Conservation (phyloP, 2,329 filamentous ascomycete species). For the Pseudocercospora ulei region DNA sequence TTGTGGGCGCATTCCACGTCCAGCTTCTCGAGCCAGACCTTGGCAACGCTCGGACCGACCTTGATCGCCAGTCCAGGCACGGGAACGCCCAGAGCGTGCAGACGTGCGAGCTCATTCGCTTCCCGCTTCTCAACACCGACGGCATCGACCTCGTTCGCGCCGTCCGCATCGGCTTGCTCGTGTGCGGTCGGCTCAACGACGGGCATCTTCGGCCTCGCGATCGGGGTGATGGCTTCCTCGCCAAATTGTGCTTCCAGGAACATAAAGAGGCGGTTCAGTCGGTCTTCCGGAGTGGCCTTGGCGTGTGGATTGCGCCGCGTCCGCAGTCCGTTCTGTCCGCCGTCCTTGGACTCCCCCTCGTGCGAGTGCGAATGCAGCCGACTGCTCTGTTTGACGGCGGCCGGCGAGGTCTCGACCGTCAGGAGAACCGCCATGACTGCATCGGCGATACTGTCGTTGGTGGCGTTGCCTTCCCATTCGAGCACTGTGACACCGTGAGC, state of each 20-base stretch:
- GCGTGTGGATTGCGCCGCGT: constrained; percentile 59
- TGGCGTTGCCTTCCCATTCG: constrained; percentile 95
- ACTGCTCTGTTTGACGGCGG: constrained; percentile 74
- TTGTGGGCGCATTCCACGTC: constrained; percentile 75
- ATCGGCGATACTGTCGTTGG: constrained; percentile 97
- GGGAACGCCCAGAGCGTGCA: constrained; percentile 77
- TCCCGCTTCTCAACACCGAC: constrained; percentile 47
- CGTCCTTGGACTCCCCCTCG: constrained; percentile 6
- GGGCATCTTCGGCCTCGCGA: constrained; percentile 54
- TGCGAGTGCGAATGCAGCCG: constrained; percentile 41
- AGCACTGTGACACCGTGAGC: constrained; percentile 68
- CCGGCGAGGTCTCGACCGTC: constrained; percentile 85
- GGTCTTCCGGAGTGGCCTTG: constrained; percentile 60
- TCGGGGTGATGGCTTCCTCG: constrained; percentile 66
- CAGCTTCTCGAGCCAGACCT: constrained; percentile 82
- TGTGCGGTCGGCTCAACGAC: constrained; percentile 4
- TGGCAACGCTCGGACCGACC: constrained; percentile 78
- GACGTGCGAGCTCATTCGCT: constrained; percentile 60
- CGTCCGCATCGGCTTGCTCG: constrained; percentile 24
- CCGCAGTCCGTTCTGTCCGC: constrained; percentile 7
- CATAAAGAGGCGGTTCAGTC: constrained; percentile 77
- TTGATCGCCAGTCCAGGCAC: constrained; percentile 80
- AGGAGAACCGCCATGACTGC: constrained; percentile 88
- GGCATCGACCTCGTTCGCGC: constrained; percentile 37
- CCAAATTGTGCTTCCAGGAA: constrained; percentile 97